Conservation (phyloP, 148 eudicot species). For the Euryodendron excelsum region DNA sequence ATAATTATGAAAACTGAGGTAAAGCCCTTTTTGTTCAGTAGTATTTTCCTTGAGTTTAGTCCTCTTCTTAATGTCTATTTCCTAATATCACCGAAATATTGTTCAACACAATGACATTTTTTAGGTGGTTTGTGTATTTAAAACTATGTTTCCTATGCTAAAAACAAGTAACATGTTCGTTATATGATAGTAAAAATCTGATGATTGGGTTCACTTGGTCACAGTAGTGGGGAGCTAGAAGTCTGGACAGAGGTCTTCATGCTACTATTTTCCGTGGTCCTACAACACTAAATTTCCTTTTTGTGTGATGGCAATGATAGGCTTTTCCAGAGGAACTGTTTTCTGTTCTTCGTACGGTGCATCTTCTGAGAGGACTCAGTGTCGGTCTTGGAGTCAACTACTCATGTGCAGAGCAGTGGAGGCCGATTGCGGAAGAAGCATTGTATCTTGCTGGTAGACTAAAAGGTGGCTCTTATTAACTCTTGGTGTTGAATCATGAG, state of each 20-base stretch:
- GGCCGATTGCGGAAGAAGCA: conserved; percentile 91
- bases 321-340: conserved; percentile 96
- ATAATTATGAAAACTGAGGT: not conserved
- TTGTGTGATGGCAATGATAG: conserved; percentile 29
- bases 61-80: not conserved
- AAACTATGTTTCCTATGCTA: not conserved
- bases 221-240: not conserved
- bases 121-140: not conserved
- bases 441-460: conserved; percentile 72
- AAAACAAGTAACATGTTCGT: not conserved
- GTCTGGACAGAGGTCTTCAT: not conserved
- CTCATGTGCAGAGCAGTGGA: conserved; percentile 96
- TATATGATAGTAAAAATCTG: not conserved
- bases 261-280: not conserved
- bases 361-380: conserved; percentile 87
- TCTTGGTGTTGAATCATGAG: not conserved
- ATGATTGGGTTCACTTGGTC: not conserved
- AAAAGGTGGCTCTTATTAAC: conserved; percentile 37
- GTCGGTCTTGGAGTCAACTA: conserved; percentile 90
- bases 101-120: not conserved
- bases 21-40: not conserved
- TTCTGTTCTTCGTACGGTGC: conserved; percentile 92
- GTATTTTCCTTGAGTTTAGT: not conserved
- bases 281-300: not conserved
- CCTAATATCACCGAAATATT: conserved; percentile 3